Base-by-base conservation (phyloP, 441 rosid genomes). In the Manihot esculenta region DNA sequence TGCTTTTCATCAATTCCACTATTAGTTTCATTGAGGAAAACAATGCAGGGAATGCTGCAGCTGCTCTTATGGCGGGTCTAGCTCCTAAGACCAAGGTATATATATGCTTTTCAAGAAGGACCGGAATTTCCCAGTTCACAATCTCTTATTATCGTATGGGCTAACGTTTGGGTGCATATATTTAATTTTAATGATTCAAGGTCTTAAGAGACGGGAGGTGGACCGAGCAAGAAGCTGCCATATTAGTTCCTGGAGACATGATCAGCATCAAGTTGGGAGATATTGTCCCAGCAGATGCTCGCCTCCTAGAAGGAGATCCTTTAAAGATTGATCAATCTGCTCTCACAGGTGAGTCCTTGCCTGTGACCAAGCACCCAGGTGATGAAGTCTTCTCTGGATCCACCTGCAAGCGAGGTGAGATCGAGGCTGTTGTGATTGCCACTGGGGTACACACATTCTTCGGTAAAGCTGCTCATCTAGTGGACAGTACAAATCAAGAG, bases 391-490 rank as follows among this genome's bases (percentile, higher is more conserved):
- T 85, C 79, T 90, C 98, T 1, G 98, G 98, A 9, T 94, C 98
- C 35, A 94, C 97, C 17, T 92, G 99, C 86, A 92, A 94, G 66
- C 98, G 92, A 66, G 98, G 98, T 55, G 99, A 94, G 87, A 84
- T 94, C 60, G 97, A 92, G 72, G 99, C 97, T 26, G 79, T 94
- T 59, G 96, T 94, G 3, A 94, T 94, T n/a, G 94, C 97, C 67
- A 90, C 98, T 7, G 99, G 97, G 55, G 98, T 94, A 35, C 93
- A 90, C 68, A 90, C 99, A 54, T 94, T 94, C 89, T 92, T 94
- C 68, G 98, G 99, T 41, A 94, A 94, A 78, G 99, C 98, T 50
- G 98, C 98, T 67, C 96, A 89, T 81, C 94, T 94, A 45, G 98
- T 92, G 5, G 98, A 94, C 64, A 90, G 81, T 84, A 94, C 99